Evolutionary conservation across 768 basidiomycete species (phyloP), one percentile per base, ranked within the genome.

Genomic region (Serpula lacrymans): DNA sequence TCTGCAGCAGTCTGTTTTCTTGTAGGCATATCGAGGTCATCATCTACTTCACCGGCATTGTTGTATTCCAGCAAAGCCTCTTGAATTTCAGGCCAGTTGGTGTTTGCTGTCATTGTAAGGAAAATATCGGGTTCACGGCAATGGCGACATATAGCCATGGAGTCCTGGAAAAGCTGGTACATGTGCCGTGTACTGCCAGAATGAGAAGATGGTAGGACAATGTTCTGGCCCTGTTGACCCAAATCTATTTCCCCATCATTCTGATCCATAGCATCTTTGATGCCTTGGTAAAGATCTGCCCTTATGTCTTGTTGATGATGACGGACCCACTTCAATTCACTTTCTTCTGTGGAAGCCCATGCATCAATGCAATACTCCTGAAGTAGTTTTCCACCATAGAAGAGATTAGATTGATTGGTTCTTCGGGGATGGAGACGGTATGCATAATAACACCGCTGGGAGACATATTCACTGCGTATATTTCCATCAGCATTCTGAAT

Each of bases 81-180:
- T 0, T 39, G 26, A 14, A 79, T 63, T 37, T 80, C 75, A 2
- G 52, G 52, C 78, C 78, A 80, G 1, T 55, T 34, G 1, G 73
- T 71, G 59, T 79, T 80, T 6, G 64, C 58, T 8, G 76, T 80
- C 58, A 78, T 66, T 0, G 75, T 80, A 0, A 79, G 39, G 32
- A 78, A 78, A 1, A 78, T 45, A 34, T 77, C 71, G 8, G 65
- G 52, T 6, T 64, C 67, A 1, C 48, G 45, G 31, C 51, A 70
- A 25, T 59, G 50, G 0, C 65, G 49, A 8, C 59, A 64, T 18
- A 80, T 57, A 0, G 77, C 72, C 57, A 78, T 57, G 0, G 71
- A 51, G 43, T 78, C 74, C 21, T 77, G 71, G 25, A 62, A 69
- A 0, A 54, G 49, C 36, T 72, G 66, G 0, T 58, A 48, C 72